Evolutionary conservation across 2,329 filamentous ascomycete genomes (phyloP), one percentile per base, ranked within the genome.

Genomic region (Colletotrichum tamarilloi): DNA sequence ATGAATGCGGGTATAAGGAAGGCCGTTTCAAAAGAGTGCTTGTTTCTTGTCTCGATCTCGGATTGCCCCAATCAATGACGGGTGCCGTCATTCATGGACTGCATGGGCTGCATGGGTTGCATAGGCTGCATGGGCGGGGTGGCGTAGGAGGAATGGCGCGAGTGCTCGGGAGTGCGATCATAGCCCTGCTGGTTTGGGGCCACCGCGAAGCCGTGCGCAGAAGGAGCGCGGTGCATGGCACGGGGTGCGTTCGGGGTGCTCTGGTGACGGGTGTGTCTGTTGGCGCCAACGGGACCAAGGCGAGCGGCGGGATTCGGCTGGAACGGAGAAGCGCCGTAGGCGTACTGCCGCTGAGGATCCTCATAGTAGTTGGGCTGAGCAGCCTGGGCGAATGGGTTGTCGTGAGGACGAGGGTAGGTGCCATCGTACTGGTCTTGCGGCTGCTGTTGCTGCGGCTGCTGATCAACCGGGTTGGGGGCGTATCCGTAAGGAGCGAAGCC

Each of bases 191-290:
- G 63, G 62, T 70, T 74, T 8, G 75, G 62, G 30, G 65, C 52
- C 16, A 73, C 60, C 3, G 74, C 58, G 49, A 76, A 76, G 26
- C 67, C 75, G 62, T 74, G 74, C 57, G 68, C 56, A 5, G 74
- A 72, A 14, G 74, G 64, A 52, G 68, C 60, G 46, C 68, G 68
- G 24, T 74, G 72, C 74, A 75, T 73, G 22, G 46, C 62, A 62
- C 73, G 73, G 26, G 70, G 69, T 46, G 70, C 73, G 49, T 65
- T 75, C 4, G 80, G 79, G 14, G 77, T 80, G 66, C 80, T 82
- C 72, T 80, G 80, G 52, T 81, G 80, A 24, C 80, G 80, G 5
- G 63, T 67, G 67, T 82, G 80, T 53, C 77, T 76, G 49, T 66
- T 72, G 58, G 60, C 60, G 22, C 67, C 55, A 26, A 62, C 46